Conservation (phyloP, 768 basidiomycete genomes). For the Kwoniella sp. region DNA sequence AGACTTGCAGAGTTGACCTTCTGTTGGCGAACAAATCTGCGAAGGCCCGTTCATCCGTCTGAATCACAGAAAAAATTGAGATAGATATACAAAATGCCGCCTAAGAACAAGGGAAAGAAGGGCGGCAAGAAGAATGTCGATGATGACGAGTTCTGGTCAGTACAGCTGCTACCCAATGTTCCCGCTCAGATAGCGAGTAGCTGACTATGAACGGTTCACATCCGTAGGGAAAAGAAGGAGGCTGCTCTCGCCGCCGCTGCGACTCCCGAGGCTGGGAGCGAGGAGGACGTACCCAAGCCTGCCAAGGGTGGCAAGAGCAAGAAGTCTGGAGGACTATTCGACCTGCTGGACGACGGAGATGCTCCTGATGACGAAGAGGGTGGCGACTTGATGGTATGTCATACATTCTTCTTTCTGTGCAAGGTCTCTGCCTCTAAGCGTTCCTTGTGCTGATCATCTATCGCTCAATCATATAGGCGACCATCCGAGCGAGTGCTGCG, state of each 20-base stretch:
- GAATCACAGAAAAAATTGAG: not conserved
- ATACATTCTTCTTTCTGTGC: not conserved
- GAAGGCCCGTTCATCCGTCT: too few species aligned
- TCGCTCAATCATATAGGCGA: constrained; percentile 19
- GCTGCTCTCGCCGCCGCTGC: constrained; percentile 35
- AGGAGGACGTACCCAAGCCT: constrained; percentile 32
- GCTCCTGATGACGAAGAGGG: constrained; percentile 42
- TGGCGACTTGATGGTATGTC: constrained; percentile 54
- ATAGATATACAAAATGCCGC: constrained; percentile 59
- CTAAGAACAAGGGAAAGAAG: constrained; percentile 76
- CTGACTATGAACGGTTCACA: not conserved
- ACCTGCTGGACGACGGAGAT: constrained; percentile 36
- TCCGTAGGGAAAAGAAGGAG: constrained; percentile 51
- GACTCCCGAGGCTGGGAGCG: constrained; percentile 21
- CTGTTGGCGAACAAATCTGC: not conserved
- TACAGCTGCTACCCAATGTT: constrained; percentile 11
- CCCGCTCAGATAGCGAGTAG: constrained; percentile 57
- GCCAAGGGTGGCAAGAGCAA: constrained; percentile 24
- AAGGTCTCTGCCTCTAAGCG: too few species aligned
- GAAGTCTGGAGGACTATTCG: constrained; percentile 36
- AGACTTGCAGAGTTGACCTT: not conserved
- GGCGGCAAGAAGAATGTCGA: constrained; percentile 81
- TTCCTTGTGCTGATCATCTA: constrained; percentile 16
- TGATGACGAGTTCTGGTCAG: constrained; percentile 74
- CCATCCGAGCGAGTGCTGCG: constrained; percentile 29